Conservation (phyloP, 306 rosid species). For the Lathyrus aphaca region DNA sequence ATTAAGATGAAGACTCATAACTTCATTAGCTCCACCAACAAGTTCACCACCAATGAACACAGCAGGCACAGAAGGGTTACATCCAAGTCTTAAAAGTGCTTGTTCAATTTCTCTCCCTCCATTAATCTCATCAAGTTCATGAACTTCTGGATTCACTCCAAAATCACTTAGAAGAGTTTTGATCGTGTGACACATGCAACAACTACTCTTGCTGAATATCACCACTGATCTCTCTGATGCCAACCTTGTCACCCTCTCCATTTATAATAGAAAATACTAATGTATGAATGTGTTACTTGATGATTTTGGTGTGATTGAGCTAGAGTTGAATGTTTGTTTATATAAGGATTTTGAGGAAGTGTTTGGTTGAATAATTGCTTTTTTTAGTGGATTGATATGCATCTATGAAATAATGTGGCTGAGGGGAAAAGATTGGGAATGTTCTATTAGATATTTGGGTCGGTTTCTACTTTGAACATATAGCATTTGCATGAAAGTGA, state of each 20-base stretch:
- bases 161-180: conserved; percentile 72
- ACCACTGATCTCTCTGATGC: conserved; percentile 84
- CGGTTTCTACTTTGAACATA: conserved; percentile 42
- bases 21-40: conserved; percentile 86
- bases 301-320: conserved; percentile 46
- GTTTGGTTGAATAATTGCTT: not conserved
- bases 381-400: not conserved
- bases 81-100: conserved; percentile 74
- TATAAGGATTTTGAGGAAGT: conserved; percentile 54
- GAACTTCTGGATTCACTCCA: conserved; percentile 82
- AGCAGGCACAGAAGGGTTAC: conserved; percentile 81
- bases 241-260: conserved; percentile 78
- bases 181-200: conserved; percentile 87
- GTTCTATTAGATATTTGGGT: conserved; percentile 54
- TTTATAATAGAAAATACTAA: conserved; percentile 25
- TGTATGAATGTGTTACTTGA: conserved; percentile 18
- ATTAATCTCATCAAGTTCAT: conserved; percentile 73
- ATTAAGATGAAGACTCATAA: conserved; percentile 88
- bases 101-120: conserved; percentile 90
- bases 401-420: conserved; percentile 29
- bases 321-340: conserved; percentile 32
- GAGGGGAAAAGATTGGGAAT: conserved; percentile 46
- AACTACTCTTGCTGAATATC: conserved; percentile 84
- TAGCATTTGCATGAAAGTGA: conserved; percentile 47
- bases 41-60: conserved; percentile 88